Conservation (phyloP, 2,329 filamentous ascomycete genomes). For the Epichloe baconii region DNA sequence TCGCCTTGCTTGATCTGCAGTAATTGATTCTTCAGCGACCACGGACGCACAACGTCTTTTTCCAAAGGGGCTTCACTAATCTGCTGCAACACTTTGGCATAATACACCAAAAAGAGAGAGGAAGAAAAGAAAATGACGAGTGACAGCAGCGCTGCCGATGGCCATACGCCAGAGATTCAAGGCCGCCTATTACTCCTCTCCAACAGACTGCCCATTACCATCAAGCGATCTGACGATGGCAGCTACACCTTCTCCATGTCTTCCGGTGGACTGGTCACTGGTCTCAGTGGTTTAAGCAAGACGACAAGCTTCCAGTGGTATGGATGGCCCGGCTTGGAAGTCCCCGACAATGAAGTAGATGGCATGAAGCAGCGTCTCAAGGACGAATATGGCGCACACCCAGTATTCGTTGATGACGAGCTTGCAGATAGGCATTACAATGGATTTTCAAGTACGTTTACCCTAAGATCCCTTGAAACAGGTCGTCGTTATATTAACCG, state of each 20-base stretch:
- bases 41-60: no score
- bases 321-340: constrained; percentile 88
- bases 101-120: not conserved
- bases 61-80: no score
- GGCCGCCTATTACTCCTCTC: constrained; percentile 70
- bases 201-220: constrained; percentile 90
- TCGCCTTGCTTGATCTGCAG: not conserved
- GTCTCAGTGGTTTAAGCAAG: constrained; percentile 81
- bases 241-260: constrained; percentile 94
- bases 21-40: no score
- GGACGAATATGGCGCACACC: constrained; percentile 78
- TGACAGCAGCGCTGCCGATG: constrained; percentile 15
- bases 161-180: constrained; percentile 19
- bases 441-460: constrained; percentile 74
- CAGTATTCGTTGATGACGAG: constrained; percentile 87
- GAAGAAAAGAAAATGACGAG: constrained; percentile 1
- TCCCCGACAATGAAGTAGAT: constrained; percentile 70
- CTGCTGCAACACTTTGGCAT: no score
- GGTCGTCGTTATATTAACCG: not conserved
- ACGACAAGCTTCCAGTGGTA: constrained; percentile 96
- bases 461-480: not conserved
- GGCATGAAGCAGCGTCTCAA: constrained; percentile 65
- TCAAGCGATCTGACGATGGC: constrained; percentile 85
- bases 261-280: constrained; percentile 88
- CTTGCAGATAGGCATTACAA: constrained; percentile 95